These are phyloP conservation scores for Lepraria neglecta DNA, from an alignment of 495 filamentous ascomycete species.

Conservation along the genomic window DNA sequence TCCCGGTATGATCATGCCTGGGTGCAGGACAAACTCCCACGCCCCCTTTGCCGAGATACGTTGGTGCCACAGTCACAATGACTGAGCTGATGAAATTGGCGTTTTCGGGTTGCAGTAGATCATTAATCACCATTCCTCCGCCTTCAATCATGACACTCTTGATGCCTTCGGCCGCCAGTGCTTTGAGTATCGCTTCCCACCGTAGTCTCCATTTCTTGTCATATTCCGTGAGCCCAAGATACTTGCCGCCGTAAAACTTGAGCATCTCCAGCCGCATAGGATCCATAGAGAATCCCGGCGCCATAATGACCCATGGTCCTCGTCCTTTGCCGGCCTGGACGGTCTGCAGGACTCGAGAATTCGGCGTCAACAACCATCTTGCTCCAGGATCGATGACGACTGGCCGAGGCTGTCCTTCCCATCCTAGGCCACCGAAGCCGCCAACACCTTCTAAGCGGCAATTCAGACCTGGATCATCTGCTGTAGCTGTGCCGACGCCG, in stretches of 20 bases:
- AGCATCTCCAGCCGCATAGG: constrained; percentile 42
- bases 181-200: constrained; percentile 59
- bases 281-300: constrained; percentile 44
- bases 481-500: constrained; percentile 73
- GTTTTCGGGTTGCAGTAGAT: constrained; percentile 57
- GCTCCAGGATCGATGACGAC: constrained; percentile 69
- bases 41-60: constrained; percentile 72
- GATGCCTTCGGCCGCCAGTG: constrained; percentile 53
- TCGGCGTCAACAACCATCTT: constrained; percentile 56
- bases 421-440: constrained; percentile 45
- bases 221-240: constrained; percentile 44
- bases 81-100: constrained; percentile 62
- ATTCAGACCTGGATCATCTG: constrained; percentile 81
- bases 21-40: constrained; percentile 62
- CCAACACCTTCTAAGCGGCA: constrained; percentile 58
- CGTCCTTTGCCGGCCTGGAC: constrained; percentile 61
- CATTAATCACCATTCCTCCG: constrained; percentile 69
- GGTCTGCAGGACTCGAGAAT: constrained; percentile 56
- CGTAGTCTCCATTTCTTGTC: constrained; percentile 45
- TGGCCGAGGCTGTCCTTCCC: constrained; percentile 65
- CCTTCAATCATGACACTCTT: constrained; percentile 86
- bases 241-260: constrained; percentile 46
- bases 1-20: constrained; percentile 42
- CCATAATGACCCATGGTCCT: constrained; percentile 63
- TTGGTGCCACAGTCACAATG: constrained; percentile 78